Evolutionary conservation across 2,329 filamentous ascomycete species (phyloP).

Genomic region (Aspergillus uvarum): DNA sequence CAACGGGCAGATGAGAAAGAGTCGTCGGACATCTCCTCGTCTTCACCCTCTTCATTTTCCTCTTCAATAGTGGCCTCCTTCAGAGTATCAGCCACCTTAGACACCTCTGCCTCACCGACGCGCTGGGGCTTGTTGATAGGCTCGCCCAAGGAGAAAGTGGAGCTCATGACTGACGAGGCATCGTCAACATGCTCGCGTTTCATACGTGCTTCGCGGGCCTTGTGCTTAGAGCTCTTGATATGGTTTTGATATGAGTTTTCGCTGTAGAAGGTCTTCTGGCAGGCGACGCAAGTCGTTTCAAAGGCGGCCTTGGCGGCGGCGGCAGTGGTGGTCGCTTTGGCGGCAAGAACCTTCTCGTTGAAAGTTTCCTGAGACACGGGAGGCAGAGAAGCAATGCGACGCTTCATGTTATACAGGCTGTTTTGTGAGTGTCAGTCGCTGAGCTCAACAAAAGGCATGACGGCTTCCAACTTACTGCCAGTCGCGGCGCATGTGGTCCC

Average conservation of each 20-base stretch:
- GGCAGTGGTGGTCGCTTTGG: constrained; percentile 78
- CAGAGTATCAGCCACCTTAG: constrained; percentile 73
- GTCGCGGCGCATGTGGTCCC: constrained; percentile 95
- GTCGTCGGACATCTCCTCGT: constrained; percentile 41
- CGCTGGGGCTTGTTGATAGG: constrained; percentile 57
- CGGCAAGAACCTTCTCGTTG: constrained; percentile 91
- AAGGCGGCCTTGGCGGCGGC: constrained; percentile 87
- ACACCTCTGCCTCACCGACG: constrained; percentile 72
- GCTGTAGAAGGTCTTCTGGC: constrained; percentile 91
- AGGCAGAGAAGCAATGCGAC: constrained; percentile 83
- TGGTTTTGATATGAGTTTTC: constrained; percentile 96
- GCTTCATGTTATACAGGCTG: constrained; percentile 94
- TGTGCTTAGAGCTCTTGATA: constrained; percentile 86
- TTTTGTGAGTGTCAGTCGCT: constrained; percentile 7
- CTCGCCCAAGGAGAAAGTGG: constrained; percentile 86
- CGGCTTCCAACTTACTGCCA: constrained; percentile 74
- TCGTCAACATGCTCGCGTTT: constrained; percentile 59
- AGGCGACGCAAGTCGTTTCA: constrained; percentile 77
- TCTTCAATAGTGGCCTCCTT: constrained; percentile 62
- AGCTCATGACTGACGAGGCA: constrained; percentile 80
- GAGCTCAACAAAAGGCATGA: background rate
- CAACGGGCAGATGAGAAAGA: constrained; percentile 60
- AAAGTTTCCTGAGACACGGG: constrained; percentile 91
- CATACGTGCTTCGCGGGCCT: constrained; percentile 59
- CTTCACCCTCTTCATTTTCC: constrained; percentile 52